Percentiles rank a stretch among this genome's conserved stretches.
These are phyloP conservation scores for Komagataella kurtzmanii DNA, from an alignment of 805 yeast species.

Conservation along the genomic window DNA sequence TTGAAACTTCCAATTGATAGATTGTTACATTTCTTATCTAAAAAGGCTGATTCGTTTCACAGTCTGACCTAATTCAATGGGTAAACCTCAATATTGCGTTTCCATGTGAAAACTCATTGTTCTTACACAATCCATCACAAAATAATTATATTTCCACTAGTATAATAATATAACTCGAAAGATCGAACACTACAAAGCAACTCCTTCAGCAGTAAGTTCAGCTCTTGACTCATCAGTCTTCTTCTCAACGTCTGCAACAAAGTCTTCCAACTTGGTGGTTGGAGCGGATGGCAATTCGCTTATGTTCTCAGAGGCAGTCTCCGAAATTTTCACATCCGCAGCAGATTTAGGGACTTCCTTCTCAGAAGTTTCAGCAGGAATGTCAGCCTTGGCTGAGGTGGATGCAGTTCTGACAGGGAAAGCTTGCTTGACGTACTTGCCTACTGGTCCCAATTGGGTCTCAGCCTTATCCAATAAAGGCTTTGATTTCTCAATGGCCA, in stretches of 20 bases:
- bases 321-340: not conserved
- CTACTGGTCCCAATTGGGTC: conserved; percentile 54
- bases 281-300: not conserved
- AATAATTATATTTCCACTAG: not conserved
- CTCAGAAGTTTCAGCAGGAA: not conserved
- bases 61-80: no score
- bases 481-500: conserved; percentile 27
- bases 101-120: not conserved
- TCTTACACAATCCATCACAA: not conserved
- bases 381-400: conserved; percentile 26
- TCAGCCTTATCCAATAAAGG: conserved; percentile 49
- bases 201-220: not conserved
- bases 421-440: conserved; percentile 41
- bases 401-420: conserved; percentile 60
- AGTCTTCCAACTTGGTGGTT: not conserved
- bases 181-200: not conserved
- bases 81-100: not conserved
- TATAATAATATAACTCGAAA: not conserved
- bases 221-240: not conserved
- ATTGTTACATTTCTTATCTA: not conserved
- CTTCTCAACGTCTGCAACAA: not conserved
- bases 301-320: not conserved
- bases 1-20: not conserved
- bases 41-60: no score
- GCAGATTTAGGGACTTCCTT: not conserved